Evolutionary conservation across 148 eudicot genomes (phyloP), one percentile per base, ranked within the genome.

Genomic region (Rhododendron henanense): DNA sequence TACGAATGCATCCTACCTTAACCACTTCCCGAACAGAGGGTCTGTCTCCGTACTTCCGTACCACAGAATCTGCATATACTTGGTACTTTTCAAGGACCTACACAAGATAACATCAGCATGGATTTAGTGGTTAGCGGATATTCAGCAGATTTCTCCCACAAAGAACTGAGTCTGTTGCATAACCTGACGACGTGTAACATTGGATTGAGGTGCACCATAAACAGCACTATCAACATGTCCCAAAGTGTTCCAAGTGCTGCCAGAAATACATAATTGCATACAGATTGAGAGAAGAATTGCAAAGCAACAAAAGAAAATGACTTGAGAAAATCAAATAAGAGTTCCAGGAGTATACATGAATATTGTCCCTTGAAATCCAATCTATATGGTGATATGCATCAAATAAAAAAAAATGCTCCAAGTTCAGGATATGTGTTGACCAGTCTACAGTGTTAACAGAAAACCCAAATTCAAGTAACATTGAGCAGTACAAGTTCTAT

Each of bases 71-170:
- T 37, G 93, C 98, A 85, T 97, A 97, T 11, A 87, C 90, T 88
- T 94, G 95, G 90, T 92, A 97, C 88, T 94, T 90, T 83, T 97
- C 93, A 86, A 95, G 88, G 84, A 97, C 94, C 99, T 97, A 79
- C 48, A 84, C 47, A 65, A 50, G 4, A n/a, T 23, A 78, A 78
- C 14, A 19, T 35, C 13, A 28, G 65, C 74, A 84, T 57, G 41
- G 28, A 18, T 41, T 79, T 23, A 82, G 41, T 41, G 8, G 78
- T 39, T 6, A 25, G 19, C 5, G 61, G 13, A 65, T 53, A 53
- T 35, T 35, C 51, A 51, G 41, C 11, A 23, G 86, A 67, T 28
- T 47, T 23, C 74, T 53, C 31, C 53, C 2, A 25, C 28, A 77
- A 77, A 82, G 14, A 83, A 71, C 23, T 37, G 19, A 18, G 10